Conservation (phyloP, 805 yeast species). For the Pichia californica region DNA sequence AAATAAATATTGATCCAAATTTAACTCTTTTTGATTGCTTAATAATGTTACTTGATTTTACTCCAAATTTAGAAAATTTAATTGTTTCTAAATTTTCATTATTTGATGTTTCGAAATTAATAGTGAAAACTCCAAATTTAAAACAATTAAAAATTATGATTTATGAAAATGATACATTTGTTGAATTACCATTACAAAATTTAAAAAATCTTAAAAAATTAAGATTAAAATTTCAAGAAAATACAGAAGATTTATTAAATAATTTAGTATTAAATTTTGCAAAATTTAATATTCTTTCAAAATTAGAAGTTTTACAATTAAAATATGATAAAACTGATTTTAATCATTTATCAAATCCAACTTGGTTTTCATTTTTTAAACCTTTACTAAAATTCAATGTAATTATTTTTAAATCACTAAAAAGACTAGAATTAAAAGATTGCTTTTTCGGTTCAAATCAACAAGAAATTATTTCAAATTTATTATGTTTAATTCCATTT, state of each 20-base stretch:
- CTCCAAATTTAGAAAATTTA: slow-evolving; percentile 16
- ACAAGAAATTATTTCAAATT: slow-evolving; percentile 20
- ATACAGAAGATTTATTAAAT: slow-evolving; percentile 15
- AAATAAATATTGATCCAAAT: slow-evolving; percentile 3
- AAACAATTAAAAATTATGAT: slow-evolving; percentile 13
- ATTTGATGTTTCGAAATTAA: not conserved
- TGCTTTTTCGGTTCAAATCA: slow-evolving; percentile 23
- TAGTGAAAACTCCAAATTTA: slow-evolving; percentile 1
- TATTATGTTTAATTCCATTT: slow-evolving; percentile 33
- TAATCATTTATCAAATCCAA: slow-evolving; percentile 18
- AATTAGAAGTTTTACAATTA: slow-evolving; percentile 15
- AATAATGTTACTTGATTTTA: slow-evolving; percentile 8
- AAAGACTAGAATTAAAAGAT: slow-evolving; percentile 15
- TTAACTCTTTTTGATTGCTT: slow-evolving; percentile 19
- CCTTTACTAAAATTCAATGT: not conserved
- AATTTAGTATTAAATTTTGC: slow-evolving; percentile 10
- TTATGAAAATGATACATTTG: slow-evolving; percentile 8
- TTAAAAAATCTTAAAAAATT: slow-evolving; percentile 12
- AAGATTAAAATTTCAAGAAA: slow-evolving; percentile 18
- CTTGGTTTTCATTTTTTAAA: slow-evolving; percentile 26
- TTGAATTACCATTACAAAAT: slow-evolving; percentile 1
- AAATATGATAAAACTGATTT: slow-evolving; percentile 19
- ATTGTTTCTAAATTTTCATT: slow-evolving; percentile 11
- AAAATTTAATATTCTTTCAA: slow-evolving; percentile 1
- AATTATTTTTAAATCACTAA: slow-evolving; percentile 12